Evolutionary conservation across 2,329 filamentous ascomycete species (phyloP), one percentile per base, ranked within the genome.

Genomic region (Botrytis galanthina): DNA sequence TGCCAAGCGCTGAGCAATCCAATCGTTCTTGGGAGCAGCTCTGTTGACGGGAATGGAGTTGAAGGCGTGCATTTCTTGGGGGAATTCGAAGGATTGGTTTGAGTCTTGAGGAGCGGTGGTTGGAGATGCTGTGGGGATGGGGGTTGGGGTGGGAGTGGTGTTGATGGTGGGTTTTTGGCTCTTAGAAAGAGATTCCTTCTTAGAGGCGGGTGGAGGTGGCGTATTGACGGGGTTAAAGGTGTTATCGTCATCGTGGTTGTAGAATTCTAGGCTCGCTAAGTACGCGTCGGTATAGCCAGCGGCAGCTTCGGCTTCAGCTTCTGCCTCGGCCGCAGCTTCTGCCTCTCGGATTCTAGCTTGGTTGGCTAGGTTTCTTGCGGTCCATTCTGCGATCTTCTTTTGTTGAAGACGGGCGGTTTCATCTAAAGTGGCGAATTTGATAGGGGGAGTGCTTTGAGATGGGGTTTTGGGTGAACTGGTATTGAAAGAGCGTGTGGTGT

Each of bases 81-180:
- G 26, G 48, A n/a, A 51, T 14, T 26, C 0, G 7, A n/a, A 51
- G 4, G 10, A 14, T 14, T 14, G 22, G 26, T 5, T n/a, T 14
- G 26, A 6, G 0, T n/a, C 10, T 51, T n/a, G n/a, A 0, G 3
- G 1, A 26, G 48, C 2, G 48, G 10, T 14, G 4, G 4, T 51
- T 26, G 22, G 48, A n/a, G 22, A 51, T 51, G 9, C 4, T n/a
- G 10, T 6, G 26, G 22, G 5, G 9, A n/a, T 14, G 10, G 10
- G 26, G 5, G 46, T 6, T 10, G 22, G 5, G 9, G 14, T 14
- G 10, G 10, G 26, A 6, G 46, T 12, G 22, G 46, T 51, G 4
- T 51, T n/a, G 22, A 14, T n/a, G 48, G 26, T 54, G 12, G 10
- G 10, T 12, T 26, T 2, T 26, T 51, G 22, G 48, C 4, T n/a